Evolutionary conservation across 2,329 filamentous ascomycete species (phyloP).

Genomic region (Trichoderma asperellum): DNA sequence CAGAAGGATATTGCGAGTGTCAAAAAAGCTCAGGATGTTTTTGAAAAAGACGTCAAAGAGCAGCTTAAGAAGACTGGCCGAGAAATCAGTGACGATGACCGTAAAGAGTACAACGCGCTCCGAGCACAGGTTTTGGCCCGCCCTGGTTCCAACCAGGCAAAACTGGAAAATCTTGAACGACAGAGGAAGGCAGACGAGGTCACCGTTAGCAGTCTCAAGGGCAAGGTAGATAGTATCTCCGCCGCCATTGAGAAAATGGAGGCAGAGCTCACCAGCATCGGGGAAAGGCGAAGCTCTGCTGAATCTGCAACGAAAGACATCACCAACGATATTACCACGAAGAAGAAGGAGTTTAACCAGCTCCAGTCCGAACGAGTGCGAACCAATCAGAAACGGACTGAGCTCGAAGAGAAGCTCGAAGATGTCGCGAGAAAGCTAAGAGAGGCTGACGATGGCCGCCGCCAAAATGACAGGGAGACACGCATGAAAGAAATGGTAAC

Average conservation of each 20-base stretch:
- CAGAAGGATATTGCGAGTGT: conserved; percentile 81
- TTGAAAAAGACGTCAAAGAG: conserved; percentile 85
- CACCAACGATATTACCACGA: conserved; percentile 77
- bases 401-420: conserved; percentile 89
- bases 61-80: conserved; percentile 84
- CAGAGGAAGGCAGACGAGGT: conserved; percentile 91
- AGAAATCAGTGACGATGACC: conserved; percentile 81
- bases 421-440: conserved; percentile 79
- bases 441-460: conserved; percentile 81
- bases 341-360: conserved; percentile 89
- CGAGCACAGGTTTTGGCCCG: conserved; percentile 83
- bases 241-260: conserved; percentile 75
- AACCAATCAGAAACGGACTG: conserved; percentile 78
- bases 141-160: conserved; percentile 78
- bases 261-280: conserved; percentile 69
- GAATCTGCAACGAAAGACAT: conserved; percentile 68
- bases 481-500: conserved; percentile 81
- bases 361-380: conserved; percentile 82
- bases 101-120: conserved; percentile 86
- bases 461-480: conserved; percentile 81
- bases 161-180: conserved; percentile 82
- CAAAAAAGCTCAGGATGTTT: conserved; percentile 87
- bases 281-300: conserved; percentile 67
- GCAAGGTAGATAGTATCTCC: conserved; percentile 80
- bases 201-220: conserved; percentile 84